Percentiles rank a stretch among this genome's conserved stretches.
phyloP scores from a whole-genome alignment of 805 yeast species.

The Candida jianshihensis region DNA sequence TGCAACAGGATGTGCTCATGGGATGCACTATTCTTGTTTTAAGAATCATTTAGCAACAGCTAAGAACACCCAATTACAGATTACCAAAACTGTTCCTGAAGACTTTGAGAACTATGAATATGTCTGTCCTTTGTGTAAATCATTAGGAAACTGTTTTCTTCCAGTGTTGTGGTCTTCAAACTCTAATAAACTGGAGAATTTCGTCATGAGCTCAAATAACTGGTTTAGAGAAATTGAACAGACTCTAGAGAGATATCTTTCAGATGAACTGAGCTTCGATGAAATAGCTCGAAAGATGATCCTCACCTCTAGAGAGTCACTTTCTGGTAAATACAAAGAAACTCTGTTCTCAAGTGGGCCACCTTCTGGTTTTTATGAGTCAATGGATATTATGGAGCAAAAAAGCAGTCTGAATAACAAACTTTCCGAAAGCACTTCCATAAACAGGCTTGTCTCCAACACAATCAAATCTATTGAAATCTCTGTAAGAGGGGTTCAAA shows the following conservation, averaged over 20 bases:
- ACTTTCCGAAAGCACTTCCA: conserved; percentile 18
- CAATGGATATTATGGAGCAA: conserved; percentile 3
- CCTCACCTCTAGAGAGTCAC: no score
- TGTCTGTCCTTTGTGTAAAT: conserved; percentile 86
- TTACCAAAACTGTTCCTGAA: conserved; percentile 79
- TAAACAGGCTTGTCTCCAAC: conserved; percentile 35
- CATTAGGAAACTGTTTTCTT: conserved; percentile 74
- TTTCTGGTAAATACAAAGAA: no score
- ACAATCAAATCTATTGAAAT: conserved; percentile 64
- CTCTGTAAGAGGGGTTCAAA: conserved; percentile 43
- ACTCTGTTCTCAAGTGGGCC: no score
- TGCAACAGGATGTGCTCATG: conserved; percentile 84
- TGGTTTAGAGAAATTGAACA: conserved; percentile 15
- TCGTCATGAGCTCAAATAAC: conserved; percentile 3
- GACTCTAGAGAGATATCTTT: no score
- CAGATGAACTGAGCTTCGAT: no score
- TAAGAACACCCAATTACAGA: conserved; percentile 53
- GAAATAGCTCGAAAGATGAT: no score
- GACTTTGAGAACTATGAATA: conserved; percentile 65
- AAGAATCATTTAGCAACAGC: conserved; percentile 53
- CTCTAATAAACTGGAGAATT: conserved; percentile 19
- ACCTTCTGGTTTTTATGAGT: no score
- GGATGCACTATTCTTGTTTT: conserved; percentile 81
- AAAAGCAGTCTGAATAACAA: conserved; percentile 29
- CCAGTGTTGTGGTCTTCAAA: conserved; percentile 64